Percentiles rank a stretch among this genome's conserved stretches.
Evolutionary conservation across 495 filamentous ascomycete species (phyloP).

Genomic region (Aspergillus sparsus): DNA sequence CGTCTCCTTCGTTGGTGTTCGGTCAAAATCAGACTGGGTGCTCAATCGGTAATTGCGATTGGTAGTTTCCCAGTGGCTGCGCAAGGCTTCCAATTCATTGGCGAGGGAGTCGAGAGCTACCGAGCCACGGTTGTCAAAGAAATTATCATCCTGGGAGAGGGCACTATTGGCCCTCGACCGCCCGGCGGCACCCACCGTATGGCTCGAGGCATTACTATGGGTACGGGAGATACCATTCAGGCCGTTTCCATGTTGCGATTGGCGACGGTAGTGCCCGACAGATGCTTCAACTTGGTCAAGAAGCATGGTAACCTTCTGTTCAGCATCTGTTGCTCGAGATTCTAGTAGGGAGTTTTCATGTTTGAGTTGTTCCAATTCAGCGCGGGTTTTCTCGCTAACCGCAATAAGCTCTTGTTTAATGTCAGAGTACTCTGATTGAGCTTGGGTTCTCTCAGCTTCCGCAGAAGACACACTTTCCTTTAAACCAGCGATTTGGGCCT

Average conservation of each 20-base stretch:
- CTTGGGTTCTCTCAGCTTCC: constrained; percentile 67
- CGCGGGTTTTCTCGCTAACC: constrained; percentile 55
- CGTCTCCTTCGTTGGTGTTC: constrained; percentile 56
- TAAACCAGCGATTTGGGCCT: constrained; percentile 67
- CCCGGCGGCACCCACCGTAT: constrained; percentile 35
- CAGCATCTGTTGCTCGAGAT: constrained; percentile 79
- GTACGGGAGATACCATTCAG: constrained; percentile 45
- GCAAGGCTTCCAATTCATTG: constrained; percentile 83
- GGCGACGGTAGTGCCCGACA: constrained; percentile 91
- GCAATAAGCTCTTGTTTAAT: constrained; percentile 58
- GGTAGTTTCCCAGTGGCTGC: constrained; percentile 91
- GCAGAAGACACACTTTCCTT: constrained; percentile 64
- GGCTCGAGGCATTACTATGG: constrained; percentile 49
- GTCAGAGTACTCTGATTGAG: constrained; percentile 56
- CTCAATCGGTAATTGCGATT: constrained; percentile 91
- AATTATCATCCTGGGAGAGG: constrained; percentile 61
- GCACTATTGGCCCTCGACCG: constrained; percentile 46
- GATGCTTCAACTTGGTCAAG: constrained; percentile 91
- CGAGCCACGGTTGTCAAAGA: constrained; percentile 69
- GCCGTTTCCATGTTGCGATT: constrained; percentile 56
- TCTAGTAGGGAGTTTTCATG: constrained; percentile 79
- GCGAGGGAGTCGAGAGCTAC: constrained; percentile 89
- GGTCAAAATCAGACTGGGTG: constrained; percentile 82
- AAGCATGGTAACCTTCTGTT: constrained; percentile 87
- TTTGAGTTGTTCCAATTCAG: constrained; percentile 78